Evolutionary conservation across 805 yeast genomes (phyloP), one percentile per base, ranked within the genome.

Genomic region (Wickerhamiella sorbophila): DNA sequence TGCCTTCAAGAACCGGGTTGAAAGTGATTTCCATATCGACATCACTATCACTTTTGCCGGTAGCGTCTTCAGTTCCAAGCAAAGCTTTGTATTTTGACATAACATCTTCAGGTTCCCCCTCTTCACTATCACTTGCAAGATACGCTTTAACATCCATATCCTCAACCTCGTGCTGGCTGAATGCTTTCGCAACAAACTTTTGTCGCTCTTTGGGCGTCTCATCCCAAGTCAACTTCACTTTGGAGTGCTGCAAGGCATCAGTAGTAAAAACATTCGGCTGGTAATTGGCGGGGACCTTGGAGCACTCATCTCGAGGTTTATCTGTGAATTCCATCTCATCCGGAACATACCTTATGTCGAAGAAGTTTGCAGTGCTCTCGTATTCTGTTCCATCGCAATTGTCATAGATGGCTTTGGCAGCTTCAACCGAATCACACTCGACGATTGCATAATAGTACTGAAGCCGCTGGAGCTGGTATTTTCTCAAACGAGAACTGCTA

Each of bases 211-310:
- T 79, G 5, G 98, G 97, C 0, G 97, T 93, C 63, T 88, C 97
- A 61, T 91, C 98, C 98, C 98, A 91, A 0, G 97, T 87, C 50
- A 91, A 69, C 59, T 84, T 87, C 39, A 91, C 98, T 55, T 87
- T 91, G 14, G 97, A 87, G 57, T 86, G 95, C 58, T 91, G 95
- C 45, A 91, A 68, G 0, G 98, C 98, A 62, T 84, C 96, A 3
- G 98, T 91, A 24, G 83, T 82, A 60, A 91, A 91, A 8, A 70
- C 67, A 41, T 67, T 67, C 16, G 98, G 98, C 50, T 75, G 77
- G 61, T 91, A 91, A 38, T 72, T 73, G 2, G 75, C 62, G 5
- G 97, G 95, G 6, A 86, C 64, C 47, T 73, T 72, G 18, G 65
- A 62, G 62, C 96, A 84, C 26, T 59, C 56, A 53, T 91, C 97